Evolutionary conservation across 1,139 yeast genomes (phyloP).

Genomic region (Suhomyces bolitotheri): DNA sequence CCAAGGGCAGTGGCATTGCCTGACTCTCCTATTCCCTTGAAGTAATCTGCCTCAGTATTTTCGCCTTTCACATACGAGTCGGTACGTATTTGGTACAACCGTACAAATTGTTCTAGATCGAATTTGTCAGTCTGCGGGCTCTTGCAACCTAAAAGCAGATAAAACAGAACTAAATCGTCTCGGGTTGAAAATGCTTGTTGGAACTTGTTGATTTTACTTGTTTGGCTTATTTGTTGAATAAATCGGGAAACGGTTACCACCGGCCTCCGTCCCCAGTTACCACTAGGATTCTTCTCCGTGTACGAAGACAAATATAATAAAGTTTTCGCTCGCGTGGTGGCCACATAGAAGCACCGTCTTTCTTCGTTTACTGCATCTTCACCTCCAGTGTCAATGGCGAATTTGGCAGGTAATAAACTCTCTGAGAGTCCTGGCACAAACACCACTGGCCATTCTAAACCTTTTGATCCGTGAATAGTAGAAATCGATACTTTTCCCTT

Average conservation of each 20-base stretch:
- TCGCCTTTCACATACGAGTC: slow-evolving; percentile 17
- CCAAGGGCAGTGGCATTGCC: slow-evolving; percentile 12
- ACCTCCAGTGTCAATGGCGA: slow-evolving; percentile 35
- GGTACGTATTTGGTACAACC: slow-evolving; percentile 14
- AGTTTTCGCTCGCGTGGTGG: slow-evolving; percentile 76
- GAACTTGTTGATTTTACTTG: slow-evolving; percentile 7
- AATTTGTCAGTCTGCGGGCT: slow-evolving; percentile 4
- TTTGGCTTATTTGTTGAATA: slow-evolving; percentile 16
- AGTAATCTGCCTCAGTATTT: slow-evolving; percentile 4
- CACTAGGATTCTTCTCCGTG: slow-evolving; percentile 20
- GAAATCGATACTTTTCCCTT: slow-evolving; percentile 46
- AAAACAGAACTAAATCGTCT: slow-evolving; percentile 21
- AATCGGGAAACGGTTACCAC: slow-evolving; percentile 34
- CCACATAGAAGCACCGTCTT: slow-evolving; percentile 82
- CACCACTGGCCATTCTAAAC: slow-evolving; percentile 93
- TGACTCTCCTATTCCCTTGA: background rate
- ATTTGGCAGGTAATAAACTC: slow-evolving; percentile 55
- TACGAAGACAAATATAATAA: slow-evolving; percentile 40
- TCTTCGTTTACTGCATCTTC: slow-evolving; percentile 63
- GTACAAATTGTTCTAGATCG: slow-evolving; percentile 12
- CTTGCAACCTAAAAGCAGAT: slow-evolving; percentile 15
- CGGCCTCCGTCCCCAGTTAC: slow-evolving; percentile 25
- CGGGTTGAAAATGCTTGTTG: slow-evolving; percentile 23
- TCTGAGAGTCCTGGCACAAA: slow-evolving; percentile 73
- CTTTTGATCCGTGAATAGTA: slow-evolving; percentile 91